A percentile compares a stretch with the other conserved stretches of the same genome.
These are phyloP conservation scores for Amyloporia xantha DNA, from an alignment of 768 basidiomycete species.

Conservation along the genomic window DNA sequence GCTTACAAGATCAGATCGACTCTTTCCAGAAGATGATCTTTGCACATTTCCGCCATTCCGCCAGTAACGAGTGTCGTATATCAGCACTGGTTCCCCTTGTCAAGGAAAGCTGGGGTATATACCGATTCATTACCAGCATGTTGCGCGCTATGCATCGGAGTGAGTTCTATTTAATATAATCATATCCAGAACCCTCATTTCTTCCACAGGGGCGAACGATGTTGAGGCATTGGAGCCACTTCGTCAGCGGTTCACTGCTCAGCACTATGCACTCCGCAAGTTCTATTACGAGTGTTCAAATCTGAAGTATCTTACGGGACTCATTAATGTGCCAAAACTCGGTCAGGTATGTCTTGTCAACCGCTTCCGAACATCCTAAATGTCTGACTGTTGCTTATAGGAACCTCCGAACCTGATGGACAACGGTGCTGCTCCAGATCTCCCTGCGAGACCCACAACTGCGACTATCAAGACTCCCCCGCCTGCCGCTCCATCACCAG, in stretches of 20 bases:
- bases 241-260: slow-evolving; percentile 78
- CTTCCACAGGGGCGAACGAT: slow-evolving; percentile 71
- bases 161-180: slow-evolving; percentile 36
- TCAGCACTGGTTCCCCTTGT: slow-evolving; percentile 93
- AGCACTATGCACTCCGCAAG: slow-evolving; percentile 90
- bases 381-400: slow-evolving; percentile 32
- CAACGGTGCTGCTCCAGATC: slow-evolving; percentile 73
- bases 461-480: slow-evolving; percentile 49
- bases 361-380: not conserved
- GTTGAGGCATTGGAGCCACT: slow-evolving; percentile 86
- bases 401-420: slow-evolving; percentile 95
- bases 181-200: not conserved
- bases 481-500: slow-evolving; percentile 63
- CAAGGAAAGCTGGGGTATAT: slow-evolving; percentile 99
- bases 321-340: slow-evolving; percentile 97
- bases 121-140: slow-evolving; percentile 99
- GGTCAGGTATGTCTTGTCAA: slow-evolving; percentile 56
- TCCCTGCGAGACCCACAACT: slow-evolving; percentile 75
- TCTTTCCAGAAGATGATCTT: slow-evolving; percentile 98
- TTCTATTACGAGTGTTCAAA: slow-evolving; percentile 99
- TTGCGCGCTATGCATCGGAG: slow-evolving; percentile 93
- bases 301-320: slow-evolving; percentile 92
- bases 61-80: slow-evolving; percentile 96
- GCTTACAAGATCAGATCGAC: slow-evolving; percentile 96
- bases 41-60: slow-evolving; percentile 83